Base-by-base conservation (phyloP, 2,329 filamentous ascomycete species). In the Aspergillus phoenicis region DNA sequence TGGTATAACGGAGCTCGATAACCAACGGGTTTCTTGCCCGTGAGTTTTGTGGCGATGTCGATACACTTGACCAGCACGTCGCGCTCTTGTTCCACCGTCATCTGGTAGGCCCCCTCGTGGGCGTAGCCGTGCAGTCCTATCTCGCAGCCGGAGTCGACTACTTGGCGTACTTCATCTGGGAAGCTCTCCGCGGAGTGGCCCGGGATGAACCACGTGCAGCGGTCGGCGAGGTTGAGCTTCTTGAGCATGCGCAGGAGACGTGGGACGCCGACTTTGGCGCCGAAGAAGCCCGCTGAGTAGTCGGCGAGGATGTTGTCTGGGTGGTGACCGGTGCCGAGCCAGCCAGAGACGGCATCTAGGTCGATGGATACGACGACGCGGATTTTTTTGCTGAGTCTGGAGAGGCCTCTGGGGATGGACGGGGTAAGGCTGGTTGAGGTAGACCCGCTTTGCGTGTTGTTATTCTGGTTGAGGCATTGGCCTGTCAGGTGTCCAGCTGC, bases 51-150 rank as follows among this genome's bases (percentile, higher is more conserved):
- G 36, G 92, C 82, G 74, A 92, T 82, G 22, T 84, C 83, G 71
- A 88, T 91, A 17, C 89, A 91, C 75, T 91, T 91, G 68, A 90
- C 87, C 5, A 94, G 82, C 3, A 93, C 87, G 61, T 90, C 88
- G 6, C 83, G 83, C 72, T 93, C 89, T 75, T 93, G 90, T 68
- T 90, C 87, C 1, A 89, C 72, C 0, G 83, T 89, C 85, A 91
- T 89, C 53, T 88, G 84, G 10, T 81, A 82, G 0, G 89, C 88
- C 64, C 91, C 90, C 71, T 91, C 89, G 67, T 91, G 88, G 0
- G 84, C 86, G 74, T 91, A 91, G 5, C 87, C 89, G 48, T 73
- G 76, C 5, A 76, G 64, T 8, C 78, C 84, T 49, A 86, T 81
- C 65, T 86, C 84, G 5, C 78, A 80, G 6, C 85, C 84, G 33